Base-by-base conservation (phyloP, 192 early-diverging fungal species). In the Lobulomyces angularis region DNA sequence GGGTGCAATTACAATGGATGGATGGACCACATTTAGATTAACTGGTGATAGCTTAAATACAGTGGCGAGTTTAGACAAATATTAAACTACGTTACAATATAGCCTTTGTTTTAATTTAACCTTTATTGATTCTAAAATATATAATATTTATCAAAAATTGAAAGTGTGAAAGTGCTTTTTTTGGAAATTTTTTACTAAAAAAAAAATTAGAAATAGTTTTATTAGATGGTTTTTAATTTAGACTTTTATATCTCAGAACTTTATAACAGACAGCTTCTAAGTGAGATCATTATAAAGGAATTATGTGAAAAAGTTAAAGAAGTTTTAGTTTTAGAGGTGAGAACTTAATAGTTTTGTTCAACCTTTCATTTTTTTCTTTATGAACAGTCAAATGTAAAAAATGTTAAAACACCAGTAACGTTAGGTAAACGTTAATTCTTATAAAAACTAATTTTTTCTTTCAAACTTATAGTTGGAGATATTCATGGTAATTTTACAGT, bases 281-380 rank as follows among this genome's bases (percentile, higher is more conserved):
- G 66, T 9, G 88, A 90, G 48, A 59, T 62, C 25, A 67, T 81
- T 25, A 62, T 96, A 29, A 64, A 74, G 39, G 81, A 84, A 51
- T 68, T 96, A 12, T 94, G 90, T 50, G 73, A 77, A 27, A 73
- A 69, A 32, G 74, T 79, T 14, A 86, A 86, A 40, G 77, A 84
- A 21, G 53, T 94, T 33, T 59, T 97, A 8, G 65, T 80, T 38
- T 45, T 65, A 16, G 90, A 97, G 46, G 77, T 83, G 38, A 97
- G n/a, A n/a, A n/a, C n/a, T n/a, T n/a, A n/a, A n/a, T n/a, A n/a
- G n/a, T n/a, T n/a, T n/a, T n/a, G n/a, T n/a, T n/a, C n/a, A n/a
- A n/a, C n/a, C n/a, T n/a, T n/a, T n/a, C n/a, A n/a, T n/a, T n/a
- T n/a, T n/a, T n/a, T n/a, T n/a, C n/a, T n/a, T n/a, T n/a, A n/a